These are phyloP conservation scores for Phytophthora ohioensis DNA, from an alignment of 352 stramenopile species.

Conservation along the genomic window DNA sequence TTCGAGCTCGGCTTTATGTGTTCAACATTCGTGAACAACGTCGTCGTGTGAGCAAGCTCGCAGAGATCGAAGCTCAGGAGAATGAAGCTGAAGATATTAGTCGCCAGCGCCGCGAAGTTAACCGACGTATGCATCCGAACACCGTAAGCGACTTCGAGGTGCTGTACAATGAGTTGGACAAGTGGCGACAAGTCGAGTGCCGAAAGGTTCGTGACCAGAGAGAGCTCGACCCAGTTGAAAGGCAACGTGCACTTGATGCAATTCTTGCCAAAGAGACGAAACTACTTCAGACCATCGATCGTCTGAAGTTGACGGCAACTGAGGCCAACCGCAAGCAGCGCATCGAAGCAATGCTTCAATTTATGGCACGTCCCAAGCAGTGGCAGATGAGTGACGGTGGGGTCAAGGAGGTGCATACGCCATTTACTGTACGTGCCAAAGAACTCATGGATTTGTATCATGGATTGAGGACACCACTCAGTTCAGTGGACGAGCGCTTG, in stretches of 20 bases:
- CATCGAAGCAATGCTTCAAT: conserved; percentile 89
- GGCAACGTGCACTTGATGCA: conserved; percentile 57
- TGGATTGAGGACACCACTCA: conserved; percentile 63
- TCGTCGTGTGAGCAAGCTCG: conserved; percentile 35
- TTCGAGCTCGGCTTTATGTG: conserved; percentile 63
- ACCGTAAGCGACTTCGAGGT: conserved; percentile 89
- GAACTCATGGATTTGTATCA: conserved; percentile 92
- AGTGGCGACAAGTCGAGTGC: conserved; percentile 90
- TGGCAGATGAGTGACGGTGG: conserved; percentile 94
- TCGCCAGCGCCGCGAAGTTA: conserved; percentile 77
- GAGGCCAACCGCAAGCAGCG: conserved; percentile 84
- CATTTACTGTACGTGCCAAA: conserved; percentile 87
- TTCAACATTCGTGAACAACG: conserved; percentile 54
- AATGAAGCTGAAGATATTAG: conserved; percentile 54
- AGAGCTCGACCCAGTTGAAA: conserved; percentile 38
- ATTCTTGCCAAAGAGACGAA: conserved; percentile 88
- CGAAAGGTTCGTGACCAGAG: conserved; percentile 69
- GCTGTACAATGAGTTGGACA: conserved; percentile 95
- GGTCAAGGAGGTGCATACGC: conserved; percentile 91
- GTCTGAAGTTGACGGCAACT: conserved; percentile 86
- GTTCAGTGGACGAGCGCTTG: conserved; percentile 86
- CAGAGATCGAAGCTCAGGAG: conserved; percentile 61
- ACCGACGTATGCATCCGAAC: conserved; percentile 91
- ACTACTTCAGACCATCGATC: conserved; percentile 90
- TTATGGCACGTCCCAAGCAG: conserved; percentile 90